Evolutionary conservation across 2,329 filamentous ascomycete genomes (phyloP), one percentile per base, ranked within the genome.

Genomic region (Thermoascus crustaceus): DNA sequence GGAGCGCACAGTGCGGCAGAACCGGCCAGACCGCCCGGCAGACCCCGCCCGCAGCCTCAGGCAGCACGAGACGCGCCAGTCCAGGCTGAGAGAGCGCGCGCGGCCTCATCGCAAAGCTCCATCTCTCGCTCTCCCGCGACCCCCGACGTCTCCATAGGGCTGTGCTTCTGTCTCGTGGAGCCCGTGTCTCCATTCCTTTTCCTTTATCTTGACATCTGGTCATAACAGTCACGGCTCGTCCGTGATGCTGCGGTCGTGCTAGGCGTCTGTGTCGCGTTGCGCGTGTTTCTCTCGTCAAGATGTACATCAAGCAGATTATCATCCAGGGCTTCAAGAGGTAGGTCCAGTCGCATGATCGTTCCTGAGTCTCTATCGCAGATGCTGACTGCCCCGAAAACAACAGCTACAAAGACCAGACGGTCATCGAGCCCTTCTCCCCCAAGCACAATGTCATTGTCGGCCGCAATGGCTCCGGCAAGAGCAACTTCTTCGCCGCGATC

Each of bases 281-380:
- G 39, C 41, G 41, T 40, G 30, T 29, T 30, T 29, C 32, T n/a
- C 21, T 23, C 30, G 43, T 46, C 61, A 72, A 60, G 51, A 94
- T 95, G 88, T 91, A 93, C 71, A 95, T 98, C 75, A 98, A 98
- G 66, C 91, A 98, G 71, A 95, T 96, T 63, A 96, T 95, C 64
- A 96, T 98, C 60, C 91, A 98, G 65, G 91, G 91, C 78, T 98
- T 98, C 70, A 98, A 98, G 69, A 95, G 87, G 87, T 93, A 64
- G 49, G 65, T 56, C 38, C 4, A 9, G 19, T 18, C 13, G 29
- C 13, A 24, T 11, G 7, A 6, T 20, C 4, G 25, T 7, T 29
- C 8, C 6, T 40, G 42, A 41, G 48, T 29, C 10, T 9, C 7
- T 9, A 29, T 29, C n/a, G n/a, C n/a, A n/a, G n/a, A 18, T 39